Evolutionary conservation across 495 filamentous ascomycete genomes (phyloP).

Genomic region (Lasiosphaeris hirsuta): DNA sequence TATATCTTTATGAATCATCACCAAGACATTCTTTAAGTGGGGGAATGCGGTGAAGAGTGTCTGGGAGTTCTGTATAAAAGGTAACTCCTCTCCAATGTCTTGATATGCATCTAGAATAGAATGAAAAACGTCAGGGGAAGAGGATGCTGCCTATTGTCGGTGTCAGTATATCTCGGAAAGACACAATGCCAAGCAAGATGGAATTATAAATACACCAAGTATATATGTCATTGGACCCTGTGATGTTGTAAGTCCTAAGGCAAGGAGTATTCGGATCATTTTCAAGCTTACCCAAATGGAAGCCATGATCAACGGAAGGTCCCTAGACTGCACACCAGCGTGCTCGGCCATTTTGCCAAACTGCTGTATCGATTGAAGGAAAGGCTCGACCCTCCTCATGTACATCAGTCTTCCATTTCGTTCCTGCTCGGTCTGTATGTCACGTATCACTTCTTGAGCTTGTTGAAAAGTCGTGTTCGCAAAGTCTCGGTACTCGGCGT

Average conservation of each 20-base stretch:
- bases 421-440: not conserved
- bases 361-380: constrained; percentile 39
- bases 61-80: too few relatives aligned
- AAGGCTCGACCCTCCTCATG: constrained; percentile 32
- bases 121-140: too few relatives aligned
- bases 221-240: constrained; percentile 10
- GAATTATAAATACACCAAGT: constrained; percentile 28
- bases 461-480: not conserved
- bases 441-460: not conserved
- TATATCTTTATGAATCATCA: constrained; percentile 41
- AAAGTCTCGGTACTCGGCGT: not conserved
- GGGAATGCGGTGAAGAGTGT: too few relatives aligned
- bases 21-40: constrained; percentile 17
- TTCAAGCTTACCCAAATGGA: constrained; percentile 40
- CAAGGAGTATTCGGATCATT: constrained; percentile 15
- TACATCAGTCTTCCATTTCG: constrained; percentile 10
- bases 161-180: too few relatives aligned
- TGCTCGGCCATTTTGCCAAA: constrained; percentile 38
- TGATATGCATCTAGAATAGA: too few relatives aligned
- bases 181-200: not conserved
- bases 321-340: constrained; percentile 30
- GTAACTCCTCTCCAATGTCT: too few relatives aligned
- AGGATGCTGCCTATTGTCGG: too few relatives aligned
- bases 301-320: constrained; percentile 14
- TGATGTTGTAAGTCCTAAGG: constrained; percentile 5